phyloP scores from a whole-genome alignment of 164 flowering plant genomes.

The Annona squamosa region DNA sequence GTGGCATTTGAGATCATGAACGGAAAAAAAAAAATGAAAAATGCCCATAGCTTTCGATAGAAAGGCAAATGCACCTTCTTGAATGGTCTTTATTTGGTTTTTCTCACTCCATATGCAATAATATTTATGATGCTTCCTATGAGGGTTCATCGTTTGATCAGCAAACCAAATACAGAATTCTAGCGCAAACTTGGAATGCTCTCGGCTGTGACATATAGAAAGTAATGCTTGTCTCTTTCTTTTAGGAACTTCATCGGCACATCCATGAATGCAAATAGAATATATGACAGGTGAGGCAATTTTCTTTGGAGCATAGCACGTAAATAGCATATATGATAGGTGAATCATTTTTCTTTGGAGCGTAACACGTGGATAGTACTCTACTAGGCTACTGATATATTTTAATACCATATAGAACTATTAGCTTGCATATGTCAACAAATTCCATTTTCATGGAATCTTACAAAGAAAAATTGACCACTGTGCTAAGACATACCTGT shows the following conservation, averaged over 20 bases:
- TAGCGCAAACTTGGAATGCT: neutral
- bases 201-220: neutral
- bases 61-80: neutral
- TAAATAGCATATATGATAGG: neutral
- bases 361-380: no score
- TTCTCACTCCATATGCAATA: neutral
- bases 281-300: conserved; percentile 3
- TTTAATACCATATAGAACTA: no score
- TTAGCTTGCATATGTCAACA: no score
- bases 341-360: no score
- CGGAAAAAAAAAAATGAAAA: neutral
- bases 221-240: neutral
- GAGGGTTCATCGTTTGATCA: neutral
- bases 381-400: no score
- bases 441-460: no score
- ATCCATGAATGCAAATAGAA: neutral
- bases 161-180: neutral
- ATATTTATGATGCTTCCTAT: no score
- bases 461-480: neutral
- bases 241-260: conserved; percentile 24
- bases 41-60: neutral
- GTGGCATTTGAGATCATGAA: neutral
- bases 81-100: neutral
- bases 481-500: neutral
- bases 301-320: neutral